Percentiles rank a stretch among this genome's conserved stretches.
These are phyloP conservation scores for Ogataea zsoltii DNA, from an alignment of 805 yeast species.

Conservation along the genomic window DNA sequence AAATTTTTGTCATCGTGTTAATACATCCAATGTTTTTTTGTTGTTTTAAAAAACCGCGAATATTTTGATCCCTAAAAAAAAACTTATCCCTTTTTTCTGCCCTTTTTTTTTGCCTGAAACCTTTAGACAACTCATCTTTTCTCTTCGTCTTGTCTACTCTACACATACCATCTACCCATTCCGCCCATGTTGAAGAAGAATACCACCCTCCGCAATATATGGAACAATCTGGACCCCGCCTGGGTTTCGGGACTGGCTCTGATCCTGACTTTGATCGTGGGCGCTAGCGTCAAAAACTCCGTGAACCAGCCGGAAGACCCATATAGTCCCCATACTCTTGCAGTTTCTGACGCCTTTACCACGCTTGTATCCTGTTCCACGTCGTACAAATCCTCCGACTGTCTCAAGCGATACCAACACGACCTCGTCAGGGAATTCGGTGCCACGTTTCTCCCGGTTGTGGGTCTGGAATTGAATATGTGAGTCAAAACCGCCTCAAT, in stretches of 20 bases:
- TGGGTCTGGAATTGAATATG: constrained; percentile 17
- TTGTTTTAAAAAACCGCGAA: too few species aligned
- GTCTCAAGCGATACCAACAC: constrained; percentile 15
- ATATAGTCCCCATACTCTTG: neutral
- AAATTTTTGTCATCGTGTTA: neutral
- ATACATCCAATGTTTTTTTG: too few species aligned
- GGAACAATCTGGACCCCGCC: neutral
- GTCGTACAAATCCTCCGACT: constrained; percentile 16
- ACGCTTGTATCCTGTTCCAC: constrained; percentile 16
- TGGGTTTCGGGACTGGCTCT: constrained; percentile 7
- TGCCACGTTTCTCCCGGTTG: constrained; percentile 13
- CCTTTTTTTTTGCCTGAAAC: neutral
- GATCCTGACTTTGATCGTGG: constrained; percentile 6
- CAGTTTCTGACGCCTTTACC: constrained; percentile 4
- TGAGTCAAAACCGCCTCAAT: neutral
- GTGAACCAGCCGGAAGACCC: neutral
- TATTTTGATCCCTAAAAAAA: too few species aligned
- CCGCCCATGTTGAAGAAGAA: too few species aligned
- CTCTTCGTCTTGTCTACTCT: too few species aligned
- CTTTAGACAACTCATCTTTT: neutral
- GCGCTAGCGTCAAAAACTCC: constrained; percentile 18
- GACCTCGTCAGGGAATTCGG: constrained; percentile 14
- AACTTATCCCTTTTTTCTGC: neutral
- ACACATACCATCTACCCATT: too few species aligned
- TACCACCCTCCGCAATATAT: neutral